Base-by-base conservation (phyloP, 768 basidiomycete genomes). In the Russula foetens region DNA sequence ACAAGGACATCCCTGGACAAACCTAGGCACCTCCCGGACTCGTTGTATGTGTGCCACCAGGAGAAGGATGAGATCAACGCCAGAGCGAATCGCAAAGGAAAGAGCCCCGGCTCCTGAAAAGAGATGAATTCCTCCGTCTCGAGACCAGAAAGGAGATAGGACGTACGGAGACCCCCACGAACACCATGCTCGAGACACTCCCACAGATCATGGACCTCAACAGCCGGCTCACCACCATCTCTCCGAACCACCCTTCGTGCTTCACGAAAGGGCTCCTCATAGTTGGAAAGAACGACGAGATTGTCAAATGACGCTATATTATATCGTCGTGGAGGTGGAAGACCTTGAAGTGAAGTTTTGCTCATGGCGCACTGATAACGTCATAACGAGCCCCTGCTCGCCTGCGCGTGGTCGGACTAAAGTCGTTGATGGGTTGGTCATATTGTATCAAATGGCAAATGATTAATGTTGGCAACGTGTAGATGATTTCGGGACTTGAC, bases 161-260 rank as follows among this genome's bases (percentile, higher is more conserved):
- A 82, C 88, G 71, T 69, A 92, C 91, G 79, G 21, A 88, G 67
- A 46, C 85, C 88, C 19, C 92, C 91, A 23, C 76, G 73, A 7
- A 79, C 75, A 0, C 89, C 89, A 70, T 93, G 90, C 62, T 81
- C 79, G 33, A 89, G 65, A 67, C 89, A 88, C 59, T 84, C 82
- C 70, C 80, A 76, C 29, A 91, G 60, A 53, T 80, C 81, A 38
- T 78, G 71, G 24, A 94, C 67, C 63, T 90, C 85, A 0, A 78
- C 83, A 0, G 86, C 86, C n/a, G 84, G 86, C 71, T 92, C 84
- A 3, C 91, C 90, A 62, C 80, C 76, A 67, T 91, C 86, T 14
- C 88, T 77, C 88, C 90, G 90, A 4, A 93, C 82, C 72, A 92
- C 86, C 70, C 83, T 89, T 56, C 87, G 79, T 0, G 90, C 88